Evolutionary conservation across 2,329 filamentous ascomycete species (phyloP), one percentile per base, ranked within the genome.

Genomic region (Sarocladium oryzae): DNA sequence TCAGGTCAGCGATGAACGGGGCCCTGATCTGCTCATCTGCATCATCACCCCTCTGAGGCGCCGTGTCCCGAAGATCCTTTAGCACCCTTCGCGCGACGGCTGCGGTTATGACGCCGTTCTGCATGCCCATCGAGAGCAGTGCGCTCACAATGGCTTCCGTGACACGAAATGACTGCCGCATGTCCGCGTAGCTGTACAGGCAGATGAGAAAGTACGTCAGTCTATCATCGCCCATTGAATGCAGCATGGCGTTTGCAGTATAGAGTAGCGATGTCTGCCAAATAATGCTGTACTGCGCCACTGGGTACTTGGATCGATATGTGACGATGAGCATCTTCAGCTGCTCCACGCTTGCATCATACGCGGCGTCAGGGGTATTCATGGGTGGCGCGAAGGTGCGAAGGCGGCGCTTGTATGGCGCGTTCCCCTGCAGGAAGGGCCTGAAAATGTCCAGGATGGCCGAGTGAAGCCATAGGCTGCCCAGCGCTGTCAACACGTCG

Each of bases 251-350:
- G 30, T 72, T 72, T 4, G 64, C 58, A 1, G 72, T 58, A 32
- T 71, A 71, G 2, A 68, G 63, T 18, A 73, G 56, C 2, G 65
- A 68, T 2, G 61, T 70, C 46, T 72, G 67, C 68, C 69, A 73
- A 2, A 72, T 57, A 7, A 72, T 63, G 1, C 66, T 66, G 50
- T 65, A 69, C 1, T 60, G 57, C 2, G 69, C 68, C 7, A 61
- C 62, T 7, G 55, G 49, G 38, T 69, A 62, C 2, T 60, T 58
- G 16, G 58, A 57, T 15, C 68, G 64, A 52, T 69, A 71, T 13
- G 63, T 57, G 21, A 71, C 51, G 4, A 72, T 57, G 1, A 71
- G 60, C 6, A 61, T 60, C 52, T 72, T 71, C 8, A 72, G 60
- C 38, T 72, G 68, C 24, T 59, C 57, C 1, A 67, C 60, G 0